Evolutionary conservation across 164 flowering plant species (phyloP).

Genomic region (Macadamia integrifolia): DNA sequence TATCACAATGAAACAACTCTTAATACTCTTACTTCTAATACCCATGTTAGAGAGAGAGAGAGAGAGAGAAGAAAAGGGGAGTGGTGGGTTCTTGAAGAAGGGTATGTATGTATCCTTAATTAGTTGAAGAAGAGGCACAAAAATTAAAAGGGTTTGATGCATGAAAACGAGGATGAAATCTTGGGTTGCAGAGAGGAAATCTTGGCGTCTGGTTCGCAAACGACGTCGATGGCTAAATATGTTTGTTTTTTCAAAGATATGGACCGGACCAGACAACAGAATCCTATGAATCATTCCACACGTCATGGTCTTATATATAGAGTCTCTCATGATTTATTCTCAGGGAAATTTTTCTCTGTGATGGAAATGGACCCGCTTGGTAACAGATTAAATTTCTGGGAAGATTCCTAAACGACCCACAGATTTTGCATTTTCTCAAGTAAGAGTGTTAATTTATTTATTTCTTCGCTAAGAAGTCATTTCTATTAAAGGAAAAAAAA

Average conservation of each 20-base stretch:
- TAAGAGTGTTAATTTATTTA: too few species aligned
- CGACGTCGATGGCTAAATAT: constrained; percentile 2
- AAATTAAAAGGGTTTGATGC: constrained; percentile 8
- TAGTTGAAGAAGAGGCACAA: neutral
- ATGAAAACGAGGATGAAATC: constrained; percentile 27
- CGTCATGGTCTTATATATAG: too few species aligned
- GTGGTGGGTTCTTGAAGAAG: neutral
- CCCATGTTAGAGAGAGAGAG: neutral
- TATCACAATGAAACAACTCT: constrained; percentile 11
- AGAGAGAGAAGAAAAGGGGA: neutral
- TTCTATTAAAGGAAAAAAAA: too few species aligned
- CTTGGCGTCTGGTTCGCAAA: constrained; percentile 3
- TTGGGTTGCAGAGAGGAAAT: constrained; percentile 21
- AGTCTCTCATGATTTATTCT: too few species aligned
- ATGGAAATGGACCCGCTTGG: too few species aligned
- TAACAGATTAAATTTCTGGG: neutral
- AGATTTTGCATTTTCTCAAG: neutral
- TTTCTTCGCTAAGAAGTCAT: too few species aligned
- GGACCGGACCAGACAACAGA: constrained; percentile 18
- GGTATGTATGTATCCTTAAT: neutral
- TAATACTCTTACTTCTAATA: constrained; percentile 17
- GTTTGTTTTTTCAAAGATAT: constrained; percentile 27
- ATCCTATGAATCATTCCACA: constrained; percentile 9
- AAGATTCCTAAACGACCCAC: constrained; percentile 4
- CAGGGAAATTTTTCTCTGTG: too few species aligned